A percentile compares a stretch with the other conserved stretches of the same genome.
Conservation (phyloP, 148 eudicot species). For the Hydrangea macrophylla region DNA sequence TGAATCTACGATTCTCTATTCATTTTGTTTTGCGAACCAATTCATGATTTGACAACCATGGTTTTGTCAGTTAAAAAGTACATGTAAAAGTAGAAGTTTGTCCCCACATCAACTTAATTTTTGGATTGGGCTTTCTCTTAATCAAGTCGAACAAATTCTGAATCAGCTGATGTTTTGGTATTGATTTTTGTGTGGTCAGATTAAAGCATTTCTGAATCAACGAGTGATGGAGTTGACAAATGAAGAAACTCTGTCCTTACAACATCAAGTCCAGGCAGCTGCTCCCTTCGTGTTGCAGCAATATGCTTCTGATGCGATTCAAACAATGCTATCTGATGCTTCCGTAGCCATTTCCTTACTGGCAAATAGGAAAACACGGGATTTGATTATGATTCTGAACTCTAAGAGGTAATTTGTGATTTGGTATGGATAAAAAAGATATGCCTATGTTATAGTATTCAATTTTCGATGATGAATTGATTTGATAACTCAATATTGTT, state of each 20-base stretch:
- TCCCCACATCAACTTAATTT: background rate
- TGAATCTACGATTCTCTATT: no score
- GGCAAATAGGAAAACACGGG: slow-evolving; percentile 80
- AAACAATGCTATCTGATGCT: slow-evolving; percentile 72
- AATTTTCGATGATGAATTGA: no score
- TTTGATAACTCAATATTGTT: no score
- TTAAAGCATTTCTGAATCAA: slow-evolving; percentile 84
- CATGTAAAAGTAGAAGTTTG: background rate
- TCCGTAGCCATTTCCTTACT: slow-evolving; percentile 63
- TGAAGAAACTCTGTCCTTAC: slow-evolving; percentile 79
- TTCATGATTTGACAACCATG: no score
- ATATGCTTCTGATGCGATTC: slow-evolving; percentile 68
- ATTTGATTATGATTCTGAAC: slow-evolving; percentile 89
- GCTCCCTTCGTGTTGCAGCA: slow-evolving; percentile 92
- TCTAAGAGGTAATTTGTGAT: slow-evolving; percentile 84
- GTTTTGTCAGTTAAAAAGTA: background rate
- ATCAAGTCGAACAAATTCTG: background rate
- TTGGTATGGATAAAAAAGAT: no score
- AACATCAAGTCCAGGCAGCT: slow-evolving; percentile 94
- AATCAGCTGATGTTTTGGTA: slow-evolving; percentile 9
- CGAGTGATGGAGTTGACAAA: slow-evolving; percentile 69
- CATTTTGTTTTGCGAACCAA: no score
- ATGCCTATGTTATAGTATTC: no score
- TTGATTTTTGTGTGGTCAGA: slow-evolving; percentile 32
- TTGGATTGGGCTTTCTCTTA: background rate